A percentile compares a stretch with the other conserved stretches of the same genome.
These are phyloP conservation scores for Telopea speciosissima DNA, from an alignment of 177 flowering plant genomes.

Conservation along the genomic window DNA sequence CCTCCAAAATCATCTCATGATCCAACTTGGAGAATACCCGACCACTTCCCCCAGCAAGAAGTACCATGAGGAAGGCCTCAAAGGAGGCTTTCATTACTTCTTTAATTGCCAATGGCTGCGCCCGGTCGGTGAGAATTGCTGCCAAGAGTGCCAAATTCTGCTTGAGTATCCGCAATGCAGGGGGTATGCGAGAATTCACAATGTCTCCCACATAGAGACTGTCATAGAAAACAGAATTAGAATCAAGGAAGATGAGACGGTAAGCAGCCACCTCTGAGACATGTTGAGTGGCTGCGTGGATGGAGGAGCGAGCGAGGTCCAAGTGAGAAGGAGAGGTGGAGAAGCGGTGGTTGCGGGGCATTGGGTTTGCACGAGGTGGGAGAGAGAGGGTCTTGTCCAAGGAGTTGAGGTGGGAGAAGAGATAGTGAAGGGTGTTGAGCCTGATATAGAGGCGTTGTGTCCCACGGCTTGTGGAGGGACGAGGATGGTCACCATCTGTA, in stretches of 20 bases:
- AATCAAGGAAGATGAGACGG: slow-evolving; percentile 78
- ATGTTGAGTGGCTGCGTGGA: slow-evolving; percentile 50
- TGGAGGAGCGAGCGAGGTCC: slow-evolving; percentile 38
- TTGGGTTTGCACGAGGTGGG: slow-evolving; percentile 40
- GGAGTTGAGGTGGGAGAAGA: slow-evolving; percentile 54
- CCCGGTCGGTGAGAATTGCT: slow-evolving; percentile 57
- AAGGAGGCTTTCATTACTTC: slow-evolving; percentile 83
- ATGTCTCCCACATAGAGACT: slow-evolving; percentile 57
- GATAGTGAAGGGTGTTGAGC: slow-evolving; percentile 80
- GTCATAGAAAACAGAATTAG: slow-evolving; percentile 56
- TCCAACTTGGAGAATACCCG: slow-evolving; percentile 51
- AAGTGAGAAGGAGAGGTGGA: slow-evolving; percentile 38
- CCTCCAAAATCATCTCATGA: slow-evolving; percentile 67
- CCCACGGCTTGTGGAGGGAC: slow-evolving; percentile 89
- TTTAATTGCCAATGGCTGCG: slow-evolving; percentile 62
- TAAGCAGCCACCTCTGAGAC: slow-evolving; percentile 83
- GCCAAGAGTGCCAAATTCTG: slow-evolving; percentile 73
- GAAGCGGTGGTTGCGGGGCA: slow-evolving; percentile 18
- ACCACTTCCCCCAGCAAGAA: slow-evolving; percentile 76
- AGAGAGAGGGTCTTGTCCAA: slow-evolving; percentile 63
- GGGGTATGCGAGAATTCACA: slow-evolving; percentile 53
- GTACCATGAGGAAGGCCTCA: slow-evolving; percentile 77
- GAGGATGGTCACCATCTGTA: slow-evolving; percentile 45
- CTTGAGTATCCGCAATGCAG: slow-evolving; percentile 61
- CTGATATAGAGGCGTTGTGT: slow-evolving; percentile 96